Percentiles rank a stretch among this genome's conserved stretches.
Conservation (phyloP, 1,284 basidiomycete genomes). For the Bjerkandera adusta region DNA sequence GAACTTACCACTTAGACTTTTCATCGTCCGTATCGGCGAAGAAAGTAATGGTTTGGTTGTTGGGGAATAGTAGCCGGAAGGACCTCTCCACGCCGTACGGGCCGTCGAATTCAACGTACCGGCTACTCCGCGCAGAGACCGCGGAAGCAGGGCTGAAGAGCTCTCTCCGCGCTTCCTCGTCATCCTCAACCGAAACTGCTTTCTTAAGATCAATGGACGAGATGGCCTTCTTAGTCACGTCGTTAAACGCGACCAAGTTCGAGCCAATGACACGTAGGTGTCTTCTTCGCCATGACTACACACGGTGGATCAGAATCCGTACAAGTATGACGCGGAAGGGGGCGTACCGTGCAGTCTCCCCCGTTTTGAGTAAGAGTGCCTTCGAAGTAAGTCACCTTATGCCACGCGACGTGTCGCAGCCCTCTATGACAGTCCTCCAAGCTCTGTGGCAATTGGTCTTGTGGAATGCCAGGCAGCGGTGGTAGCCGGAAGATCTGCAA, state of each 20-base stretch:
- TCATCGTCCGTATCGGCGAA: slow-evolving; percentile 91
- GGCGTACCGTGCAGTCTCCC: slow-evolving; percentile 83
- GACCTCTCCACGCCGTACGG: slow-evolving; percentile 79
- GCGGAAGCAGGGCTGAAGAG: slow-evolving; percentile 44
- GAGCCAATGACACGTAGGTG: slow-evolving; percentile 86
- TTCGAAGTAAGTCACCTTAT: slow-evolving; percentile 88
- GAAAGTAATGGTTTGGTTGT: slow-evolving; percentile 83
- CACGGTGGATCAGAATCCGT: slow-evolving; percentile 1
- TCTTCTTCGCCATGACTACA: slow-evolving; percentile 84
- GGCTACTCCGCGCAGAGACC: slow-evolving; percentile 35
- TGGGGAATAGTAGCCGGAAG: slow-evolving; percentile 83
- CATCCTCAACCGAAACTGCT: slow-evolving; percentile 76
- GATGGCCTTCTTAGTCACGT: slow-evolving; percentile 90
- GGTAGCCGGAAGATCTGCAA: slow-evolving; percentile 90
- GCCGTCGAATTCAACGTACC: slow-evolving; percentile 63
- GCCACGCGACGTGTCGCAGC: slow-evolving; percentile 86
- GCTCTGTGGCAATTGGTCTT: slow-evolving; percentile 82
- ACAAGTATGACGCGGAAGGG: slow-evolving; percentile 17
- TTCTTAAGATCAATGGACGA: slow-evolving; percentile 91
- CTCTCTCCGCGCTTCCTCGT: slow-evolving; percentile 52
- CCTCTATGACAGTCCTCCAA: slow-evolving; percentile 93
- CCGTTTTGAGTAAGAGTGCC: slow-evolving; percentile 94
- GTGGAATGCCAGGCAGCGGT: slow-evolving; percentile 78
- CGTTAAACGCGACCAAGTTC: slow-evolving; percentile 88
- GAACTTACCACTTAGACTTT: slow-evolving; percentile 80